phyloP scores from a whole-genome alignment of 225 moss, liverwort and hornwort species.

The Physcomitrellopsis africana region DNA sequence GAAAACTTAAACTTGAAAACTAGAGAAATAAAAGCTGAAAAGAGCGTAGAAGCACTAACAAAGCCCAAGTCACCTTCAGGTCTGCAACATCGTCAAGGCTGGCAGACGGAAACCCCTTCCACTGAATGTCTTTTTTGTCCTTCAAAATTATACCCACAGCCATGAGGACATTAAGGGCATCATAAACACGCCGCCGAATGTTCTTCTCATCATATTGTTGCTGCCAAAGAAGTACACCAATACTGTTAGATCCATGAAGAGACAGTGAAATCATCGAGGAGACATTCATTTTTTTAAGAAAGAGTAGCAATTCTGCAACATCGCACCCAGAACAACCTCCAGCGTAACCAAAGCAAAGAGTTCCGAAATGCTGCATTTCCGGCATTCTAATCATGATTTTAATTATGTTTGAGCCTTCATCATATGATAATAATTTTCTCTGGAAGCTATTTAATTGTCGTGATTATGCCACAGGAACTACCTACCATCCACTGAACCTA shows the following conservation, averaged over 20 bases:
- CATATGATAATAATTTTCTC: too few relatives aligned
- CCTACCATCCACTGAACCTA: not conserved
- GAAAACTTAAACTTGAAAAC: not conserved
- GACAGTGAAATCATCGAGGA: conserved; percentile 38
- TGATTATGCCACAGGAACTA: not conserved
- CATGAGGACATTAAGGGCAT: conserved; percentile 98
- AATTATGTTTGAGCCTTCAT: not conserved
- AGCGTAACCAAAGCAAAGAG: conserved; percentile 18
- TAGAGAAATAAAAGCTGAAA: conserved; percentile 11
- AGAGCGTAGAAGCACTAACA: conserved; percentile 21
- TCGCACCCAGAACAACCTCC: conserved; percentile 16
- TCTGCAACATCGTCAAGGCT: conserved; percentile 81
- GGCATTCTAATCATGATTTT: not conserved
- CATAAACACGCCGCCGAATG: conserved; percentile 95
- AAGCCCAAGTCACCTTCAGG: conserved; percentile 67
- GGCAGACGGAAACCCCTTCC: conserved; percentile 95
- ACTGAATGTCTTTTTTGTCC: conserved; percentile 98
- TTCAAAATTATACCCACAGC: conserved; percentile 98
- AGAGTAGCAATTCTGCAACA: conserved; percentile 22
- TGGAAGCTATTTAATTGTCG: not conserved
- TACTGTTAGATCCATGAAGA: conserved; percentile 58
- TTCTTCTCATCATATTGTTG: conserved; percentile 99
- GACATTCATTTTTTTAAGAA: conserved; percentile 19
- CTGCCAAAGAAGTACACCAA: conserved; percentile 63
- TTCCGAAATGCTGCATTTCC: not conserved